Percentiles rank a stretch among this genome's conserved stretches.
These are phyloP conservation scores for Monilinia aucupariae DNA, from an alignment of 2,329 filamentous ascomycete species.

Conservation along the genomic window DNA sequence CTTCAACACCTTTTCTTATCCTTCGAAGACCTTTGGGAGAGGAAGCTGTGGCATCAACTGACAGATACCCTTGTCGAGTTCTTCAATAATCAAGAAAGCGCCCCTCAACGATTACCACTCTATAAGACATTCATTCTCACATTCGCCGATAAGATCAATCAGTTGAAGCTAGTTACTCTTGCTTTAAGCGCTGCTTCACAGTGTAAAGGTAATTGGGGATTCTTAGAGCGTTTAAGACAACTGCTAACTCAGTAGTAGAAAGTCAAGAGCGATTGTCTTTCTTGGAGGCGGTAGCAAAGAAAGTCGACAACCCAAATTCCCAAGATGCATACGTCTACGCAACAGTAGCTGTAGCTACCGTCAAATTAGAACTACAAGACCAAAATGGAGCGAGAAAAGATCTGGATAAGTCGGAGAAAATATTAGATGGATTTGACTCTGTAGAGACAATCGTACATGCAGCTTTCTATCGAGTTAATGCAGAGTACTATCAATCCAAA, in stretches of 20 bases:
- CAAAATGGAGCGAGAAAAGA: conserved; percentile 80
- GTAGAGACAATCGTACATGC: conserved; percentile 95
- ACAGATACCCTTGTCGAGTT: conserved; percentile 83
- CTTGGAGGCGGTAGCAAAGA: conserved; percentile 74
- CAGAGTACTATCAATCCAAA: conserved; percentile 88
- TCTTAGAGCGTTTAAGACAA: not conserved
- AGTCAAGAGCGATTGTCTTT: conserved; percentile 81
- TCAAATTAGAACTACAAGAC: conserved; percentile 75
- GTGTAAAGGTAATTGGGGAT: conserved; percentile 58
- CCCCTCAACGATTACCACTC: conserved; percentile 76
- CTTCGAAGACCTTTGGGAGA: conserved; percentile 97
- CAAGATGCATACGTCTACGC: conserved; percentile 96
- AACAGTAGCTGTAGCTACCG: conserved; percentile 79
- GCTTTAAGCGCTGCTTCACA: conserved; percentile 82
- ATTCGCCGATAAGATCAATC: conserved; percentile 98
- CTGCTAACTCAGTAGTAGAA: conserved; percentile 48
- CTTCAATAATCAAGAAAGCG: conserved; percentile 78
- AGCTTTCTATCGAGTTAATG: conserved; percentile 91
- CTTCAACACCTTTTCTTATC: conserved; percentile 81
- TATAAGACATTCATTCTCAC: conserved; percentile 93
- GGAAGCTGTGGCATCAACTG: conserved; percentile 98
- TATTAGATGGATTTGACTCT: conserved; percentile 86
- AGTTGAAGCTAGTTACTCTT: conserved; percentile 90
- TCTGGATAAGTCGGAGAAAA: conserved; percentile 78
- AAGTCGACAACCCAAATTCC: conserved; percentile 85